Evolutionary conservation across 2,329 filamentous ascomycete genomes (phyloP), one percentile per base, ranked within the genome.

Genomic region (Phialocephala sp.): DNA sequence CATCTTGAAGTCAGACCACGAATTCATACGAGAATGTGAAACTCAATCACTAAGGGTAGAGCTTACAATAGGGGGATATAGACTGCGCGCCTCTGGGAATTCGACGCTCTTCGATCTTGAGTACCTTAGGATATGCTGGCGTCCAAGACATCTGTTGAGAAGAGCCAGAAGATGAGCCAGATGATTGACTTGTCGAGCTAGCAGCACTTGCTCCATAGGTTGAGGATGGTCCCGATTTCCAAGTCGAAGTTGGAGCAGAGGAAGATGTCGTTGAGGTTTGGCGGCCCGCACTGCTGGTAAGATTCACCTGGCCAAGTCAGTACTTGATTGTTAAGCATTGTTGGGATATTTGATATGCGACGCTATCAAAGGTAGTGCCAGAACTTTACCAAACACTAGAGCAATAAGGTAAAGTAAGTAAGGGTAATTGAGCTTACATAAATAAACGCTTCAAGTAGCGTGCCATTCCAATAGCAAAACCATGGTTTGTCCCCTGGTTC

Each of bases 391-490:
- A 32, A 6, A 32, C 27, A 32, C 27, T 32, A 32, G 27, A 32
- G 27, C 27, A 3, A 32, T 6, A 6, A 32, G 27, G 6, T 6
- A 18, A n/a, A 27, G 15, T 45, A 24, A 27, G 15, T 1, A 32
- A 15, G 8, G 39, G 20, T 11, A 8, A 12, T 18, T 6, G 2
- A 43, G 15, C 63, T 62, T 64, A 87, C 80, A 72, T 90, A 91
- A 56, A 91, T 83, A 76, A 90, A 91, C 43, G 86, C 85, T 75
- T 91, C 89, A 59, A 91, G 80, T 61, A 87, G 81, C 0, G 89
- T 91, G 15, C 81, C 79, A 73, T 91, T 91, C 87, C 88, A 91
- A 74, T 85, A 86, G 76, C 89, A 91, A 72, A 87, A 89, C 88
- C 88, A 91, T 2, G 88, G 87, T 65, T 82, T 82, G 41, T 90